A percentile compares a stretch with the other conserved stretches of the same genome.
These are phyloP conservation scores for bread wheat (Triticum aestivum) DNA, from an alignment of 176 grass and related monocot genomes.

Conservation along the genomic window IWGSC_CS_RefSeq_v2.1 NC_057795.1:690762073-690762572, in stretches of 20 bases:
- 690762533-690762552: too few species aligned
- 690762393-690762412: background rate
- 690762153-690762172: background rate
- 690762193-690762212: slow-evolving; percentile 61
- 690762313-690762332: background rate
- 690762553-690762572: too few species aligned
- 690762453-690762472: background rate
- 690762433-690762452: background rate
- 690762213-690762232: slow-evolving; percentile 63
- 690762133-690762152: background rate
- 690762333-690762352: slow-evolving; percentile 37
- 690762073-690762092: background rate
- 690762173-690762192: slow-evolving; percentile 58
- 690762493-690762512: background rate
- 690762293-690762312: slow-evolving; percentile 18
- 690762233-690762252: slow-evolving; percentile 44
- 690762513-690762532: too few species aligned
- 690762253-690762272: slow-evolving; percentile 37
- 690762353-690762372: slow-evolving; percentile 34
- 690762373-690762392: slow-evolving; percentile 27
- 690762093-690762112: background rate
- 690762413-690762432: background rate
- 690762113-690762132: background rate
- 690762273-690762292: slow-evolving; percentile 43
- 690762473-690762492: too few species aligned